Conservation (phyloP, 1,139 yeast species). For the Suhomyces guaymorum region DNA sequence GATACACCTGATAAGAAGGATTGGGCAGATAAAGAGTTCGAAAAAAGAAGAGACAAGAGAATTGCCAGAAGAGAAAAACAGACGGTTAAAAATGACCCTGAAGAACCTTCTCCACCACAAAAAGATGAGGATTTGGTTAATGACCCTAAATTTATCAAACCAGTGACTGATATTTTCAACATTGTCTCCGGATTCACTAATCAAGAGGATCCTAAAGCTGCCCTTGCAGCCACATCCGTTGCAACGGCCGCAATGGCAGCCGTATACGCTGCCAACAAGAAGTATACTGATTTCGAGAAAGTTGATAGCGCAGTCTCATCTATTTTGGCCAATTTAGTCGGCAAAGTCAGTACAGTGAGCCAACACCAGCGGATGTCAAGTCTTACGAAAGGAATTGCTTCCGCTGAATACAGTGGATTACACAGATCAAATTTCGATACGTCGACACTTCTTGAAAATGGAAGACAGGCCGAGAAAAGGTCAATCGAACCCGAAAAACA, state of each 20-base stretch:
- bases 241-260: slow-evolving; percentile 40
- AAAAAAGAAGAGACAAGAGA: slow-evolving; percentile 61
- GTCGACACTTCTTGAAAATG: too few relatives aligned
- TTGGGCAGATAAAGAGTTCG: slow-evolving; percentile 80
- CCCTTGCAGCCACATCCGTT: slow-evolving; percentile 44
- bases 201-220: slow-evolving; percentile 38
- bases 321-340: slow-evolving; percentile 33
- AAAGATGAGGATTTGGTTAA: slow-evolving; percentile 13
- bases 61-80: slow-evolving; percentile 33
- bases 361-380: slow-evolving; percentile 34
- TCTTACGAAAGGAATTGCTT: slow-evolving; percentile 30
- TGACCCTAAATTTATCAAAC: slow-evolving; percentile 27
- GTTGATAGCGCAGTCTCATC: slow-evolving; percentile 27
- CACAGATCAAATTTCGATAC: background rate
- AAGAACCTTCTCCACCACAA: slow-evolving; percentile 3
- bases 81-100: slow-evolving; percentile 7
- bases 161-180: slow-evolving; percentile 39
- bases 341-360: slow-evolving; percentile 24
- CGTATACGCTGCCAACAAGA: slow-evolving; percentile 26
- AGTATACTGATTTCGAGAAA: slow-evolving; percentile 16
- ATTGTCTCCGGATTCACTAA: slow-evolving; percentile 36
- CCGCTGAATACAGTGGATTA: background rate
- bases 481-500: too few relatives aligned
- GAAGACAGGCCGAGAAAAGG: too few relatives aligned
- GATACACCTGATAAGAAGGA: slow-evolving; percentile 54